These are phyloP conservation scores for Picea abies DNA, from an alignment of 83 land plant genomes.

Conservation along the genomic window DNA sequence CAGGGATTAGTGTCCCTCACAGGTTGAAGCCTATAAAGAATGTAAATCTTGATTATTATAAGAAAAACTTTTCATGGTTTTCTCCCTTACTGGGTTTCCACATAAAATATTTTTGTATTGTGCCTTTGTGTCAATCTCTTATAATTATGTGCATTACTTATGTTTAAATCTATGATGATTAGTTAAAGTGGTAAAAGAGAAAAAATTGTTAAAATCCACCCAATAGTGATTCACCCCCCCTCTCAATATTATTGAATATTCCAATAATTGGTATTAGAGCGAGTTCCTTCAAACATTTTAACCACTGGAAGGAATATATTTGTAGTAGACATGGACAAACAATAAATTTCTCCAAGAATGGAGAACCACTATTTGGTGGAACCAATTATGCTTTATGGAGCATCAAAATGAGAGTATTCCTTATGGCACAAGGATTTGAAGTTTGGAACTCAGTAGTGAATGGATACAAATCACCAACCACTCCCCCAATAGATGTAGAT, in stretches of 20 bases:
- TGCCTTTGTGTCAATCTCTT: too few relatives aligned
- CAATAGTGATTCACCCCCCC: neutral
- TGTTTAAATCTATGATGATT: too few relatives aligned
- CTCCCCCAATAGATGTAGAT: neutral
- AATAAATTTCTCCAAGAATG: neutral
- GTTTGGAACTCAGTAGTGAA: neutral
- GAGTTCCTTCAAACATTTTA: neutral
- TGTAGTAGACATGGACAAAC: neutral
- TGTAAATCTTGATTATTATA: too few relatives aligned
- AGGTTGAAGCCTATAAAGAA: too few relatives aligned
- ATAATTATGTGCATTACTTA: too few relatives aligned
- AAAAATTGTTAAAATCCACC: too few relatives aligned
- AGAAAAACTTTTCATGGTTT: too few relatives aligned
- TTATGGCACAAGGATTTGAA: neutral
- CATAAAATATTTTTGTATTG: too few relatives aligned
- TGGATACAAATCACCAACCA: neutral
- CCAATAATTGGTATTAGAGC: neutral
- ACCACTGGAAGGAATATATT: too few relatives aligned
- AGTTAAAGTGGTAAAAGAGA: too few relatives aligned
- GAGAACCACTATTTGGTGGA: neutral
- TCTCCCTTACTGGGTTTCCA: too few relatives aligned
- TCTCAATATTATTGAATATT: neutral
- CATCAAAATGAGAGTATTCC: neutral
- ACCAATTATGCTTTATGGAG: neutral
- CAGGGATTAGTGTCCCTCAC: too few relatives aligned